Evolutionary conservation across 257 asterid species (phyloP), one percentile per base, ranked within the genome.

Genomic region (Solanum clarkiae): DNA sequence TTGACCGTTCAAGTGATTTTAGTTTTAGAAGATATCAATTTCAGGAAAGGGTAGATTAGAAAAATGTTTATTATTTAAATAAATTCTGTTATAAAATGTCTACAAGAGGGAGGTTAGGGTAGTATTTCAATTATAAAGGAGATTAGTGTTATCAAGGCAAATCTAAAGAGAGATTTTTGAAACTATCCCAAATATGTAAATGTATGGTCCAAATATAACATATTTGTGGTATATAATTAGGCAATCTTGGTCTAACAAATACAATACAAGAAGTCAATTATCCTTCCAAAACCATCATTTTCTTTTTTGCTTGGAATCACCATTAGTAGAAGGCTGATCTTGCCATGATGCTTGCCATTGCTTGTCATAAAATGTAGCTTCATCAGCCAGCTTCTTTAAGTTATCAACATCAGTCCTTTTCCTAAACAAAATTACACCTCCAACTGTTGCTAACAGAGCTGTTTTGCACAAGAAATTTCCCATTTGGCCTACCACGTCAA

Each of bases 261-360:
- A 75, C 16, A 53, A 16, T 16, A 77, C 10, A 77, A 77, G 13
- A 51, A 24, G 29, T 77, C 26, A 51, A 75, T 49, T 70, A 49
- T 69, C 51, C n/a, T 69, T 20, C 80, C 54, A 70, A 65, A 26
- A 6, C 72, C 7, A 24, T 42, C 13, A 9, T 36, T 79, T 26
- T 3, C 7, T 16, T 1, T 26, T 69, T 72, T 47, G 71, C 42
- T 65, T 68, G 10, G 88, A 84, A 69, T 47, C 59, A 40, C 11
- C 57, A 83, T 44, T 69, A 16, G 40, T 55, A 42, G 32, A 68
- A 80, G 84, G 63, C 51, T 86, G 80, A 84, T 86, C 86, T 86
- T 85, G 85, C 95, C 95, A 90, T 4, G 98, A 92, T 20, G 97
- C 89, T 86, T 86, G 90, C 95, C 98, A 91, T 86, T 93, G 94